These are phyloP conservation scores for Fragaria nilgerrensis DNA, from an alignment of 306 rosid genomes.

Conservation along the genomic window DNA sequence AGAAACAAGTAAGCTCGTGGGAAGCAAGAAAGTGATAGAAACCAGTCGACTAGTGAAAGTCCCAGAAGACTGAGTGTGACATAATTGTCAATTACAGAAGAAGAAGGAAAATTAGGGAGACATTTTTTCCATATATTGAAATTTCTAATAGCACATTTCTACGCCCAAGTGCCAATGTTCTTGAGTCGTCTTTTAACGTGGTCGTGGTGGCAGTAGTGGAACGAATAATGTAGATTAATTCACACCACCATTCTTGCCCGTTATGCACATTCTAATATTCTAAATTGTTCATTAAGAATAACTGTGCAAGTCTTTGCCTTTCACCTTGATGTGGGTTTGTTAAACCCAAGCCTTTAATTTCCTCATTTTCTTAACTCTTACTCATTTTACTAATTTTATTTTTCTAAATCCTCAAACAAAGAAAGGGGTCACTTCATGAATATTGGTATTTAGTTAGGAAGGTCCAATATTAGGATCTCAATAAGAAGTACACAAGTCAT, in stretches of 20 bases:
- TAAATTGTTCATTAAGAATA: not conserved
- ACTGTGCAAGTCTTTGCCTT: not conserved
- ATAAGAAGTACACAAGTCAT: not conserved
- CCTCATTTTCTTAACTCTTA: no score
- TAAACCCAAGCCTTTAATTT: not conserved
- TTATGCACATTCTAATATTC: not conserved
- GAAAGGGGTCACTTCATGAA: not conserved
- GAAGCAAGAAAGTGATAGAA: constrained; percentile 20
- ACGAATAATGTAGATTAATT: not conserved
- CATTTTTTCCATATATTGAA: not conserved
- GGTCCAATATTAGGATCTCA: not conserved
- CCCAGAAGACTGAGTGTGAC: constrained; percentile 17
- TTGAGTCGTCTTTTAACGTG: constrained; percentile 33
- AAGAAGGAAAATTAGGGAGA: not conserved
- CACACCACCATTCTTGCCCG: not conserved
- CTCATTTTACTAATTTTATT: no score
- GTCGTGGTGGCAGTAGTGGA: constrained; percentile 30
- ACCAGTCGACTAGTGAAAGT: constrained; percentile 16
- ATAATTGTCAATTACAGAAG: not conserved
- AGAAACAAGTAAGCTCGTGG: constrained; percentile 28
- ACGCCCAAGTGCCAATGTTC: constrained; percentile 1
- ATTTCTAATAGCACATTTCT: not conserved
- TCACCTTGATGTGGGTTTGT: not conserved
- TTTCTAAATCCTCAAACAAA: not conserved
- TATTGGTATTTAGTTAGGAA: not conserved